A percentile compares a stretch with the other conserved stretches of the same genome.
Evolutionary conservation across 352 stramenopile genomes (phyloP).

Genomic region (Nothophytophthora sp.): DNA sequence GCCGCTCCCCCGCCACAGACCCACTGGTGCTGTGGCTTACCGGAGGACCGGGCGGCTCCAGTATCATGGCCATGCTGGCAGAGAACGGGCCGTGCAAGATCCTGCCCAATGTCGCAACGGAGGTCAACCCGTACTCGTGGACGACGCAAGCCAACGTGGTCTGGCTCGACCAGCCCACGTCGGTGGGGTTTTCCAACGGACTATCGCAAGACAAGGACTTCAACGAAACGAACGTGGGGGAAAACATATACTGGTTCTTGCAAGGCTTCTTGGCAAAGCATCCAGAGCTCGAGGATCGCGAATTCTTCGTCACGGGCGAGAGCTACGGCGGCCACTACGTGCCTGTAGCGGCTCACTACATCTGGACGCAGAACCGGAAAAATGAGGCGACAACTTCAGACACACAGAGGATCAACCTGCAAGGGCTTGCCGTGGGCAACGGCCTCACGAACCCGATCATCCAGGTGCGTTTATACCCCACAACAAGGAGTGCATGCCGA

Average conservation of each 20-base stretch:
- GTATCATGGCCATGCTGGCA: constrained; percentile 33
- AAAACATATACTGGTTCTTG: constrained; percentile 75
- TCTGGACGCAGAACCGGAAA: constrained; percentile 53
- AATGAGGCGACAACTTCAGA: constrained; percentile 8
- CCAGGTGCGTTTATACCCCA: too few species aligned
- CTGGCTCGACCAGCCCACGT: constrained; percentile 68
- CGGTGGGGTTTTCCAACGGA: constrained; percentile 59
- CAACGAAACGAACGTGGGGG: constrained; percentile 52
- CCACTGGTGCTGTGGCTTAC: constrained; percentile 72
- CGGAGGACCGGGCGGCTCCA: constrained; percentile 35
- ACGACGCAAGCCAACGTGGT: constrained; percentile 46
- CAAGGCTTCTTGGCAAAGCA: constrained; percentile 65
- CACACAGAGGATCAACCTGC: constrained; percentile 35
- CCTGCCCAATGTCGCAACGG: constrained; percentile 23
- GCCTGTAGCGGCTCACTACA: constrained; percentile 51
- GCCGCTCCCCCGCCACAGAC: constrained; percentile 37
- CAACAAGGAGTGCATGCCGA: too few species aligned
- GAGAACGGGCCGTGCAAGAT: constrained; percentile 55
- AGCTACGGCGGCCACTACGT: constrained; percentile 76
- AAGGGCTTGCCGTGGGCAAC: constrained; percentile 57
- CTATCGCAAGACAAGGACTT: constrained; percentile 34
- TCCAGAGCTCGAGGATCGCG: constrained; percentile 48
- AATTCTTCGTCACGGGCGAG: constrained; percentile 74
- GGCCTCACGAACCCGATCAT: constrained; percentile 51
- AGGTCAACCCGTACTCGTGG: constrained; percentile 45